Base-by-base conservation (phyloP, 2,329 filamentous ascomycete species). In the Colletotrichum sp. region DNA sequence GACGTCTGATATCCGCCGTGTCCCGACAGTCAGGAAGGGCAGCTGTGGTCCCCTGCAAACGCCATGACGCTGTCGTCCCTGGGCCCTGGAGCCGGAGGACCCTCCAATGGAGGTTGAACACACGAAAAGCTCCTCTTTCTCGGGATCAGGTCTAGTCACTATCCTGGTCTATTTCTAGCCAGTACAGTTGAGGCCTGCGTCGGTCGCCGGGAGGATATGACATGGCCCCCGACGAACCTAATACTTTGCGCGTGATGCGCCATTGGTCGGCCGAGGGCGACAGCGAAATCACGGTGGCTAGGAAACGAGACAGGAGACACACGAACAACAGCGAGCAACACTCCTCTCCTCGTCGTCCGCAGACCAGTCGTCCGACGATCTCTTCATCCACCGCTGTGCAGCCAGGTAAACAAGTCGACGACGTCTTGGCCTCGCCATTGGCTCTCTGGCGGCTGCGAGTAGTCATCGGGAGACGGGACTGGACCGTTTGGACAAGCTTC, bases 401-500 rank as follows among this genome's bases (percentile, higher is more conserved):
- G 69, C 59, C 72, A 75, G 11, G 44, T 52, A 75, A 77, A 75
- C 57, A 72, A 69, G 52, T 19, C 44, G 32, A 25, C 44, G 32
- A 29, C 22, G 19, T 32, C 52, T 39, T 16, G 22, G 62, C 25
- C 57, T 59, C 62, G 32, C 64, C 64, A 77, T 72, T 77, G 76
- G 76, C 68, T 61, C 64, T 29, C 32, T 34, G 57, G 57, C 44
- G 70, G 64, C 70, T 73, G 70, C 73, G 29, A 73, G 73, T 73
- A 69, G 73, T 65, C 70, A 65, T 69, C 64, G 64, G 34, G 64
- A 55, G 64, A 69, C 57, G 64, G 73, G 73, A 73, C 73, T 76
- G 70, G 70, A 71, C 69, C 57, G 70, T 73, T 73, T 76, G 63
- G 73, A 76, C 73, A 76, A 73, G 73, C 70, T 73, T 73, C 72